These are phyloP conservation scores for Leptomonas pyrrhocoris DNA, from an alignment of 208 protist genomes.

Conservation along the genomic window DNA sequence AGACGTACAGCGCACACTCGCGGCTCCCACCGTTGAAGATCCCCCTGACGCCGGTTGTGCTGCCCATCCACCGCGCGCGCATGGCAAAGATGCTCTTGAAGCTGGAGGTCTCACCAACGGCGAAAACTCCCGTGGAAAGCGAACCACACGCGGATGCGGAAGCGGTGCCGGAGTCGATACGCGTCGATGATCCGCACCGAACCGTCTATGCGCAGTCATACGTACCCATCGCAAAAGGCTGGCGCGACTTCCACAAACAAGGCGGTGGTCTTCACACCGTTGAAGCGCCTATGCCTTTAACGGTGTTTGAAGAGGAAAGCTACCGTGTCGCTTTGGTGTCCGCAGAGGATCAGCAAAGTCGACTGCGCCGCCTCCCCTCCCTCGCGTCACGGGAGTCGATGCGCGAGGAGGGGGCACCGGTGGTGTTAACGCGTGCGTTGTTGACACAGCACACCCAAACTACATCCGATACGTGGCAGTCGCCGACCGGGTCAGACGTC, in stretches of 20 bases:
- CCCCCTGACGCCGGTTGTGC: conserved; percentile 18
- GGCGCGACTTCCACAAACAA: conserved; percentile 6
- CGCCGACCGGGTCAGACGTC: neutral
- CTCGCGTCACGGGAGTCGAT: neutral
- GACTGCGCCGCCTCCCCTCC: neutral
- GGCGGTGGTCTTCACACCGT: neutral
- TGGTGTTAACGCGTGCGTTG: conserved; percentile 31
- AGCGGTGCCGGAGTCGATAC: neutral
- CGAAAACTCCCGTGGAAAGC: neutral
- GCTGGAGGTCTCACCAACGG: neutral
- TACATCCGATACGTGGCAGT: conserved; percentile 17
- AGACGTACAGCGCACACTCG: conserved; percentile 23
- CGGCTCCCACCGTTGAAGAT: conserved; percentile 9
- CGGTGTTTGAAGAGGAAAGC: conserved; percentile 35
- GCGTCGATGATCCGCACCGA: conserved; percentile 19
- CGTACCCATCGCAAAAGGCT: conserved; percentile 15
- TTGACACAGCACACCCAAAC: conserved; percentile 34
- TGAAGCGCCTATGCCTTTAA: conserved; percentile 7
- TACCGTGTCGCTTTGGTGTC: conserved; percentile 31
- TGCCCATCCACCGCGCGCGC: conserved; percentile 20
- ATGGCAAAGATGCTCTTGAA: conserved; percentile 27
- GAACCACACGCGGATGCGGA: neutral
- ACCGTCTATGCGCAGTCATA: conserved; percentile 26
- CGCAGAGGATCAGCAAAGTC: neutral
- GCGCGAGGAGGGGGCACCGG: neutral